Evolutionary conservation across 2,329 filamentous ascomycete species (phyloP).

Genomic region (Pseudovirgaria hyperparasitica): DNA sequence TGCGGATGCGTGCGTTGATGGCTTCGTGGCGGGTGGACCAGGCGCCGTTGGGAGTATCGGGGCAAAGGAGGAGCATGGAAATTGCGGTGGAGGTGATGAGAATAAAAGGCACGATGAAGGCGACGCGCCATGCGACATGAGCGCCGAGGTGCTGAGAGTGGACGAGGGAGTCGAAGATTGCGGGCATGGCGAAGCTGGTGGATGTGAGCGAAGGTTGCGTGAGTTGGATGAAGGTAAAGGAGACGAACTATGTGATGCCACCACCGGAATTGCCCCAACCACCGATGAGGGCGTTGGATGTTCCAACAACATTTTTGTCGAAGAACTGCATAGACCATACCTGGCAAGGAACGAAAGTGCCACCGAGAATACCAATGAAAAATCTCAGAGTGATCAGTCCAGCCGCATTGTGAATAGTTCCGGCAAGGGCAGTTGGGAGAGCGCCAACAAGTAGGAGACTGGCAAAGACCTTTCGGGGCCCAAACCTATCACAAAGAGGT

Average conservation of each 20-base stretch:
- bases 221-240: too few species aligned
- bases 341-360: constrained; percentile 72
- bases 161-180: constrained; percentile 64
- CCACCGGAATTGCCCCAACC: constrained; percentile 82
- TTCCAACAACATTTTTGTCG: constrained; percentile 83
- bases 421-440: constrained; percentile 71
- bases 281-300: constrained; percentile 72
- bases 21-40: constrained; percentile 61
- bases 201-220: too few species aligned
- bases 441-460: constrained; percentile 64
- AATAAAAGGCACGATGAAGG: constrained; percentile 74
- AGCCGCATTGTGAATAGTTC: constrained; percentile 53
- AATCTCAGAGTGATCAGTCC: constrained; percentile 65
- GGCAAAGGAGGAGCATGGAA: constrained; percentile 59
- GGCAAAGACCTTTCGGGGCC: constrained; percentile 68
- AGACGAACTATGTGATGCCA: constrained; percentile 60
- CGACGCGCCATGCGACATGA: constrained; percentile 68
- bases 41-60: constrained; percentile 70
- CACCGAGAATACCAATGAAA: constrained; percentile 69
- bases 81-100: constrained; percentile 55
- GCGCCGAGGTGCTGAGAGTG: constrained; percentile 43
- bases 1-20: constrained; percentile 37
- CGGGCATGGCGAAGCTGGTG: constrained; percentile 71
- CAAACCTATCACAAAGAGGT: constrained; percentile 74
- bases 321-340: constrained; percentile 91